A percentile compares a stretch with the other conserved stretches of the same genome.
phyloP scores from a whole-genome alignment of 257 asterid species.

The Solanum okadae region DNA sequence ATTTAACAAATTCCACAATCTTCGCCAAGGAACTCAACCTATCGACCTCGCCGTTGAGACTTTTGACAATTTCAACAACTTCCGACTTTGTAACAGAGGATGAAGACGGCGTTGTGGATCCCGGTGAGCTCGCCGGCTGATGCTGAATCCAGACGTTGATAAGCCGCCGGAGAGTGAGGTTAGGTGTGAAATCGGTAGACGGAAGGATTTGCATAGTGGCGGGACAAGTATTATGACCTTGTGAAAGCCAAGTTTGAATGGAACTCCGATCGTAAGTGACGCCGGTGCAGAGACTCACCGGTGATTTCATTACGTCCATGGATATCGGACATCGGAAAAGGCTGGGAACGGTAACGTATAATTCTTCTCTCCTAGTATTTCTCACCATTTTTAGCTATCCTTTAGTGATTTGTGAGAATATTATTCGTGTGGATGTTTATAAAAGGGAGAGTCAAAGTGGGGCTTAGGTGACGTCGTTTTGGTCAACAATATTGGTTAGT shows the following conservation, averaged over 20 bases:
- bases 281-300: constrained; percentile 92
- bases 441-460: constrained; percentile 1
- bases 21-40: constrained; percentile 20
- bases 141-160: constrained; percentile 67
- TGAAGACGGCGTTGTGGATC: constrained; percentile 20
- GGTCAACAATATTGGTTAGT: constrained; percentile 22
- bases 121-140: not conserved
- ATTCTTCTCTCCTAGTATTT: constrained; percentile 26
- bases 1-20: constrained; percentile 30
- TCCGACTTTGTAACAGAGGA: constrained; percentile 25
- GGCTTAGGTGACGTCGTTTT: constrained; percentile 26
- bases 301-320: constrained; percentile 91
- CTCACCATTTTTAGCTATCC: not conserved
- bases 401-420: not conserved
- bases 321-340: constrained; percentile 91
- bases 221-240: constrained; percentile 89
- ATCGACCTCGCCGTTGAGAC: constrained; percentile 8
- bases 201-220: constrained; percentile 83
- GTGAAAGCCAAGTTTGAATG: constrained; percentile 75
- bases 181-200: constrained; percentile 63
- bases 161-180: constrained; percentile 87
- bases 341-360: constrained; percentile 62
- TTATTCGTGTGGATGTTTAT: constrained; percentile 13
- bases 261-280: constrained; percentile 89
- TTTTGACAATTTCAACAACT: constrained; percentile 24